Evolutionary conservation across 257 asterid species (phyloP).

Genomic region (Henckelia pumila): DNA sequence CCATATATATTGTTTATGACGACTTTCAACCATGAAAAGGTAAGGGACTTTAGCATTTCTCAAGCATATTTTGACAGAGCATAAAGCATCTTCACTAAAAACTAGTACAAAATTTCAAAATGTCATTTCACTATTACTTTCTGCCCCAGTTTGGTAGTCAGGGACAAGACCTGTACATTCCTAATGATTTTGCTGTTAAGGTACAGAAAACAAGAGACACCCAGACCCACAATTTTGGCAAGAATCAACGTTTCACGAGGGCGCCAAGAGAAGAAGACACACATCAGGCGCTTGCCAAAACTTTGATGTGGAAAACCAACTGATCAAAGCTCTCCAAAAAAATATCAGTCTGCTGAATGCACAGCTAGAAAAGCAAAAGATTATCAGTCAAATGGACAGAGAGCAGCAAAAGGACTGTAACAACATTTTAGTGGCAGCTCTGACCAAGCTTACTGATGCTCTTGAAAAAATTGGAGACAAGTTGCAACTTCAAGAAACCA

Average conservation of each 20-base stretch:
- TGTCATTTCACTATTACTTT: background rate
- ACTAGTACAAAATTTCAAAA: background rate
- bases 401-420: slow-evolving; percentile 52
- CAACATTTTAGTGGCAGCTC: slow-evolving; percentile 40
- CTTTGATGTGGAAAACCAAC: slow-evolving; percentile 22
- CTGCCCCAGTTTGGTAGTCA: background rate
- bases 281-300: slow-evolving; percentile 34
- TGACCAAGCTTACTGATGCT: slow-evolving; percentile 52
- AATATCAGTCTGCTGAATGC: slow-evolving; percentile 39
- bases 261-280: slow-evolving; percentile 42
- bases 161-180: background rate
- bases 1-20: background rate
- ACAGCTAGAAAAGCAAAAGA: slow-evolving; percentile 49
- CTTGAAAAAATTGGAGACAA: slow-evolving; percentile 53
- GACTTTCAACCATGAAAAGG: background rate
- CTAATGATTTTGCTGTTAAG: slow-evolving; percentile 20
- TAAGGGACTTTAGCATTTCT: background rate
- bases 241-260: slow-evolving; percentile 37
- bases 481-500: slow-evolving; percentile 26
- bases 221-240: slow-evolving; percentile 30
- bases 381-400: slow-evolving; percentile 35
- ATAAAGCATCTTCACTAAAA: background rate
- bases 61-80: background rate
- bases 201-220: slow-evolving; percentile 39
- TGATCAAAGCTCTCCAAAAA: slow-evolving; percentile 48